Evolutionary conservation across 2,329 filamentous ascomycete genomes (phyloP).

Genomic region (Aspergillus intermedius): DNA sequence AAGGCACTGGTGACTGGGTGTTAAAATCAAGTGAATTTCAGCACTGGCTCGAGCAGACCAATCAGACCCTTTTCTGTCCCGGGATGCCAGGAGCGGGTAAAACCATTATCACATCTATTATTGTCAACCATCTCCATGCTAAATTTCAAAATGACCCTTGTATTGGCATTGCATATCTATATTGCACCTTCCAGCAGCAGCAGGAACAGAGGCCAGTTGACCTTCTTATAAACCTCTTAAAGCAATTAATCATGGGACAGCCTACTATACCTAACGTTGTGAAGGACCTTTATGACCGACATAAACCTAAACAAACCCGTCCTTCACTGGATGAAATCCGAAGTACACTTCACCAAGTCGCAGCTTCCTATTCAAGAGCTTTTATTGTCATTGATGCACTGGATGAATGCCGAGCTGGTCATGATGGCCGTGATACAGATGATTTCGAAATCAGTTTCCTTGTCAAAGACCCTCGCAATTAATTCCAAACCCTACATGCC

Average conservation of each 20-base stretch:
- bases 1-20: neutral
- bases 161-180: neutral
- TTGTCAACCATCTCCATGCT: slow-evolving; percentile 37
- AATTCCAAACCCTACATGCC: no score
- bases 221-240: neutral
- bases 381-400: slow-evolving; percentile 17
- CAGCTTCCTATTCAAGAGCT: slow-evolving; percentile 2
- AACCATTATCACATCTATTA: slow-evolving; percentile 40
- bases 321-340: slow-evolving; percentile 10
- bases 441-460: no score
- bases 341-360: neutral
- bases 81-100: slow-evolving; percentile 48
- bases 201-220: neutral
- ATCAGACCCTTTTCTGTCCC: slow-evolving; percentile 37
- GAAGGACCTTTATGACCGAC: slow-evolving; percentile 9
- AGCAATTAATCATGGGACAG: neutral
- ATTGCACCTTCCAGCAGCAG: neutral
- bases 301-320: slow-evolving; percentile 3
- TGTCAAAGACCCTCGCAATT: no score
- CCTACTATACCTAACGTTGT: neutral
- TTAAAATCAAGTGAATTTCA: neutral
- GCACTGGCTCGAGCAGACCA: slow-evolving; percentile 2
- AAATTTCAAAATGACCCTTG: slow-evolving; percentile 11
- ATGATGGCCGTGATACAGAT: slow-evolving; percentile 1
- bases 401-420: slow-evolving; percentile 11